phyloP scores from a whole-genome alignment of 2,329 filamentous ascomycete genomes.

The Sclerotinia borealis region DNA sequence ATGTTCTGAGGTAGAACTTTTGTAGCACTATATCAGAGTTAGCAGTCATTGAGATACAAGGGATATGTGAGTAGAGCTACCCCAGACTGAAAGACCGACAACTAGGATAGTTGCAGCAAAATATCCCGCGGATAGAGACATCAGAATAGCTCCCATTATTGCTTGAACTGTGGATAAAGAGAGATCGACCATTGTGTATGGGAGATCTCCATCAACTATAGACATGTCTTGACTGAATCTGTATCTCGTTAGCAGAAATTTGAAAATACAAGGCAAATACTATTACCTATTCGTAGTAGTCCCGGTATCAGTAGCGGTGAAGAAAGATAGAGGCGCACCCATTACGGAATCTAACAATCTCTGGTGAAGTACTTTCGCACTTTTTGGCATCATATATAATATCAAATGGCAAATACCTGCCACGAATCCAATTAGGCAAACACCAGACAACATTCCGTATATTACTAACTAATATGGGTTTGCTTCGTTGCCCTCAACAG shows the following conservation, averaged over 20 bases:
- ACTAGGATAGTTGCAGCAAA: constrained; percentile 38
- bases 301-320: constrained; percentile 22
- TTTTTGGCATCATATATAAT: constrained; percentile 47
- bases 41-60: not conserved
- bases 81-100: constrained; percentile 30
- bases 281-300: constrained; percentile 20
- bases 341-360: constrained; percentile 42
- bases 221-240: constrained; percentile 25
- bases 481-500: constrained; percentile 3
- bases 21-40: constrained; percentile 28
- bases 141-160: constrained; percentile 35
- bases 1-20: constrained; percentile 43
- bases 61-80: not conserved
- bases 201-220: constrained; percentile 26
- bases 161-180: constrained; percentile 33
- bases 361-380: constrained; percentile 43
- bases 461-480: constrained; percentile 7
- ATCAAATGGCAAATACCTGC: constrained; percentile 34
- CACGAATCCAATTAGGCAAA: constrained; percentile 4
- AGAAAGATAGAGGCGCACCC: constrained; percentile 35
- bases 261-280: not conserved
- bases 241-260: not conserved
- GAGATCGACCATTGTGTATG: constrained; percentile 18
- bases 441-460: constrained; percentile 2
- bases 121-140: constrained; percentile 33